Base-by-base conservation (phyloP, 2,329 filamentous ascomycete genomes). In the Nothophaeocryptopus gaeumannii region DNA sequence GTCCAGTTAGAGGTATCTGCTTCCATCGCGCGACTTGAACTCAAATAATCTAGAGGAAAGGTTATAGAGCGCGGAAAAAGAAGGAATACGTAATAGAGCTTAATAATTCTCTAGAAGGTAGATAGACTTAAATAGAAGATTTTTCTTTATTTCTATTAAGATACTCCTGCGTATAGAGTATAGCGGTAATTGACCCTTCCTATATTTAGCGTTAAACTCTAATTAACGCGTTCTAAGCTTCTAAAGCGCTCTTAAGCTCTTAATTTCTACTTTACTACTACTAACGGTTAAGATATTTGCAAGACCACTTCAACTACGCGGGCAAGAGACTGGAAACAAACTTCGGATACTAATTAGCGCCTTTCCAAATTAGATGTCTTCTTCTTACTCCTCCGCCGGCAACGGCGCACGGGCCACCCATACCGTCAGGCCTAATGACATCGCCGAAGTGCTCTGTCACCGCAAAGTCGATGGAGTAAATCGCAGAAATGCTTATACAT, bases 361-460 rank as follows among this genome's bases (percentile, higher is more conserved):
- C 7, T 26, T 26, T 26, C 20, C 7, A 26, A 26, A 7, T 4
- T 7, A 7, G 7, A 26, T 26, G 20, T 26, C 20, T 26, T 4
- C 20, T 7, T 26, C 20, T 7, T 26, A 26, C 20, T 26, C 20
- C 4, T 26, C 20, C 20, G 20, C 20, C 20, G 20, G 20, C 20
- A 7, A 3, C 4, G 20, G 20, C 20, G 20, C 20, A 26, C 20
- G 20, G 20, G 8, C 14, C 8, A 16, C 5, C 0, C 58, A 62
- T 39, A 53, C 39, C 7, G 50, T 65, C 2, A 26, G 45, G 8
- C 30, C 55, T 14, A 14, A 32, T 13, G 54, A 65, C 48, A 54
- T 67, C 11, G 50, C 55, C 10, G 53, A 59, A 31, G 54, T 68
- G 0, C 37, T 67, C 1, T 63, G 57, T 20, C 64, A 67, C 41